Conservation (phyloP, 2,329 filamentous ascomycete species). For the Lecanosticta acicola region DNA sequence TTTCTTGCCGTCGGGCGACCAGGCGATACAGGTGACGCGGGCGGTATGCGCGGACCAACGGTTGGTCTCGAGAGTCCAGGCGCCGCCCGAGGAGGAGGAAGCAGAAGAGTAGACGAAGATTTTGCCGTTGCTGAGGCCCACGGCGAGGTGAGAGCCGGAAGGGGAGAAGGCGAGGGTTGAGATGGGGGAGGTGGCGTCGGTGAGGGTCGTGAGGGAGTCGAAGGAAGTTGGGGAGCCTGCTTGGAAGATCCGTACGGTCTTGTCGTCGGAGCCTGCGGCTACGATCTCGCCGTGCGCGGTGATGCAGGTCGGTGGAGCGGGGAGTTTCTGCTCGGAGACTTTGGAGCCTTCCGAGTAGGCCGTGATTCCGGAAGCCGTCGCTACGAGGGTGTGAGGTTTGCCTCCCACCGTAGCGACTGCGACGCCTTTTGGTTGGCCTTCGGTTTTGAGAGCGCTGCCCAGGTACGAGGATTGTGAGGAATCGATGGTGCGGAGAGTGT, state of each 20-base stretch:
- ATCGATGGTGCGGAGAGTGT: slow-evolving; percentile 76
- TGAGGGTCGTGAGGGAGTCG: slow-evolving; percentile 50
- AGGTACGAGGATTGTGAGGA: slow-evolving; percentile 68
- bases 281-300: slow-evolving; percentile 63
- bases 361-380: slow-evolving; percentile 52
- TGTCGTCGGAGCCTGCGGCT: slow-evolving; percentile 71
- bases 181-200: slow-evolving; percentile 64
- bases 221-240: slow-evolving; percentile 51
- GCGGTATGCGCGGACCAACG: slow-evolving; percentile 68
- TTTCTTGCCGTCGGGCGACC: slow-evolving; percentile 72
- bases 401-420: slow-evolving; percentile 52
- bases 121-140: slow-evolving; percentile 78
- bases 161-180: slow-evolving; percentile 79
- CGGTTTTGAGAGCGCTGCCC: slow-evolving; percentile 61
- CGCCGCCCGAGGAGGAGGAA: too few species aligned
- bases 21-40: slow-evolving; percentile 62
- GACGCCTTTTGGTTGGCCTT: slow-evolving; percentile 75
- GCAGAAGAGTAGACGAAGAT: slow-evolving; percentile 67
- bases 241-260: slow-evolving; percentile 69
- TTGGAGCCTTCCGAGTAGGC: slow-evolving; percentile 54
- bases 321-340: slow-evolving; percentile 44
- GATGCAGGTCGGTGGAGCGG: slow-evolving; percentile 60
- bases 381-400: slow-evolving; percentile 48
- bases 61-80: slow-evolving; percentile 70
- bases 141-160: slow-evolving; percentile 70